These are phyloP conservation scores for Phytophthora tentaculata DNA, from an alignment of 352 stramenopile species.

Conservation along the genomic window DNA sequence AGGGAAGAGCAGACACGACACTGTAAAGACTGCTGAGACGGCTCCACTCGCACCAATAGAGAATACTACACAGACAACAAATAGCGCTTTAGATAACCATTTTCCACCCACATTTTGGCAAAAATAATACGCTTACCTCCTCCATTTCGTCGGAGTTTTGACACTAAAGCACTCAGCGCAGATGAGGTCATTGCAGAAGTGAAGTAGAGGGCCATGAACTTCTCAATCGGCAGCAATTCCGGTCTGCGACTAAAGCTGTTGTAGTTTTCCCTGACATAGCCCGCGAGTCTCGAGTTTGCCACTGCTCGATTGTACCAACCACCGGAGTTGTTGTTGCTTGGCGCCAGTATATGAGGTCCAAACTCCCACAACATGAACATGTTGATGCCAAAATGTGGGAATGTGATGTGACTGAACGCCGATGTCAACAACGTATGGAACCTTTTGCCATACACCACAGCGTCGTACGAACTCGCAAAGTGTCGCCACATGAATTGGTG, in stretches of 20 bases:
- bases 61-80: slow-evolving; percentile 53
- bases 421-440: slow-evolving; percentile 80
- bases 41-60: slow-evolving; percentile 83
- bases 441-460: slow-evolving; percentile 64
- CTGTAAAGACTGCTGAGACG: slow-evolving; percentile 80
- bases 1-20: slow-evolving; percentile 80
- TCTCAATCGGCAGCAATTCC: slow-evolving; percentile 59
- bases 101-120: background rate
- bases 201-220: slow-evolving; percentile 77
- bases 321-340: slow-evolving; percentile 47
- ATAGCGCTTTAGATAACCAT: background rate
- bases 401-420: slow-evolving; percentile 85
- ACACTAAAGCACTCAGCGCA: slow-evolving; percentile 68
- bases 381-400: slow-evolving; percentile 84
- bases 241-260: slow-evolving; percentile 31
- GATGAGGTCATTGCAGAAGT: slow-evolving; percentile 77
- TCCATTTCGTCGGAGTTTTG: slow-evolving; percentile 62
- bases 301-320: slow-evolving; percentile 62
- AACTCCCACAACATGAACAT: slow-evolving; percentile 93
- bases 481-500: slow-evolving; percentile 84
- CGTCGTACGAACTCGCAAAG: slow-evolving; percentile 86
- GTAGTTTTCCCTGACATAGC: slow-evolving; percentile 44
- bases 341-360: slow-evolving; percentile 65
- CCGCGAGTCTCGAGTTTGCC: slow-evolving; percentile 53
- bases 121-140: slow-evolving; percentile 37